These are phyloP conservation scores for Monilinia fructigena DNA, from an alignment of 2,329 filamentous ascomycete species.

Conservation along the genomic window DNA sequence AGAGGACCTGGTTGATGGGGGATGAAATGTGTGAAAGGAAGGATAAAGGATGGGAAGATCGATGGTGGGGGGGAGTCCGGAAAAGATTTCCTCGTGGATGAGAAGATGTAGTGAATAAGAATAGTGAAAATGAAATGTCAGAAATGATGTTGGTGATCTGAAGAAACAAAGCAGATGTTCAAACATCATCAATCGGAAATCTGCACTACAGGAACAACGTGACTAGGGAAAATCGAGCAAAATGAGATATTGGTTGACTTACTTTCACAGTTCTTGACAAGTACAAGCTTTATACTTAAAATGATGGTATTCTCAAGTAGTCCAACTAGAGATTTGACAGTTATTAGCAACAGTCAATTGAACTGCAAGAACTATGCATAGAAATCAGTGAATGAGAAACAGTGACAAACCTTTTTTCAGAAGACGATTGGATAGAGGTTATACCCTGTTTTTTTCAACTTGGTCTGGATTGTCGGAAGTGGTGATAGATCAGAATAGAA, in stretches of 20 bases:
- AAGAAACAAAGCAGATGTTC: slow-evolving; percentile 3
- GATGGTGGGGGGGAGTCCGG: not conserved
- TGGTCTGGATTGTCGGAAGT: slow-evolving; percentile 19
- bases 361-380: not conserved
- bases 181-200: not conserved
- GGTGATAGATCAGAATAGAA: slow-evolving; percentile 22
- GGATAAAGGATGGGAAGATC: not conserved
- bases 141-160: slow-evolving; percentile 7
- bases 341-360: slow-evolving; percentile 28
- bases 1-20: slow-evolving; percentile 16
- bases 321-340: slow-evolving; percentile 24
- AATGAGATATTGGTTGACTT: slow-evolving; percentile 24
- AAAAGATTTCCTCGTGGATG: not conserved
- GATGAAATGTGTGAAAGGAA: slow-evolving; percentile 3
- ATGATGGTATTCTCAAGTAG: slow-evolving; percentile 27
- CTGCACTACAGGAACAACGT: slow-evolving; percentile 4
- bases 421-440: slow-evolving; percentile 18
- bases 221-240: not conserved
- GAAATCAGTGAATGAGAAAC: not conserved
- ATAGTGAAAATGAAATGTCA: slow-evolving; percentile 6
- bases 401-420: slow-evolving; percentile 29
- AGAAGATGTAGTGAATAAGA: slow-evolving; percentile 14
- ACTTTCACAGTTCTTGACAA: slow-evolving; percentile 34
- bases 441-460: slow-evolving; percentile 5
- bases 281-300: slow-evolving; percentile 25